phyloP scores from a whole-genome alignment of 1,284 basidiomycete genomes.

The Exsudoporus floridanus region DNA sequence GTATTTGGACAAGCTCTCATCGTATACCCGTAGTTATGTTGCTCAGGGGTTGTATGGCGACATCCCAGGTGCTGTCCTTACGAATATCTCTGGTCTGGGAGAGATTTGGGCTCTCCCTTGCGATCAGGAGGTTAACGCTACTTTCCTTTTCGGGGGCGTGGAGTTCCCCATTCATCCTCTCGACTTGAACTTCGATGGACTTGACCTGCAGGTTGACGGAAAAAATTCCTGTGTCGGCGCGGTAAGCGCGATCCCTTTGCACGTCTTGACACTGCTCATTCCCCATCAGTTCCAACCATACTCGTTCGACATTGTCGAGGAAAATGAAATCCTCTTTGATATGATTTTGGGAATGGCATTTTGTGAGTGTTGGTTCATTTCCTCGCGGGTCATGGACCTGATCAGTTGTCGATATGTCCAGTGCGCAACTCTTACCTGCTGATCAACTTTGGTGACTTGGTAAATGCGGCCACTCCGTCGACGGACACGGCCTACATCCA shows the following conservation, averaged over 20 bases:
- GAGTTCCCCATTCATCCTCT: conserved; percentile 61
- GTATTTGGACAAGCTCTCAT: not conserved
- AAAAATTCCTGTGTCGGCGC: conserved; percentile 46
- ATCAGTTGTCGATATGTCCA: conserved; percentile 14
- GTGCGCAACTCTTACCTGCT: conserved; percentile 58
- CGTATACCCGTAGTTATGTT: conserved; percentile 40
- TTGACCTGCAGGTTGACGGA: conserved; percentile 36
- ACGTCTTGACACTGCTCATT: not conserved
- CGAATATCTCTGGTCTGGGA: conserved; percentile 45
- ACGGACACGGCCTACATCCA: conserved; percentile 56
- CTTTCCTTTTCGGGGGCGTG: conserved; percentile 55
- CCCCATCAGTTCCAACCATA: conserved; percentile 44
- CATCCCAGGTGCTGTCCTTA: conserved; percentile 49
- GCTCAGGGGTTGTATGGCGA: conserved; percentile 57
- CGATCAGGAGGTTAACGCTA: conserved; percentile 56
- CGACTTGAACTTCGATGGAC: conserved; percentile 37
- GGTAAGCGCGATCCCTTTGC: conserved; percentile 33
- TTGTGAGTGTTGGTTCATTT: conserved; percentile 36
- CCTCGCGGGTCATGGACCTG: not conserved
- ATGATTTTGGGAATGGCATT: conserved; percentile 55
- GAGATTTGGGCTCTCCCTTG: conserved; percentile 60
- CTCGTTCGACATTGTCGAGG: conserved; percentile 43
- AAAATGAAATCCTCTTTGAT: conserved; percentile 42
- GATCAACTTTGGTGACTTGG: conserved; percentile 60
- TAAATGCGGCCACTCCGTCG: conserved; percentile 40